phyloP scores from a whole-genome alignment of 2,329 filamentous ascomycete genomes.

The Alternaria sp. region DNA sequence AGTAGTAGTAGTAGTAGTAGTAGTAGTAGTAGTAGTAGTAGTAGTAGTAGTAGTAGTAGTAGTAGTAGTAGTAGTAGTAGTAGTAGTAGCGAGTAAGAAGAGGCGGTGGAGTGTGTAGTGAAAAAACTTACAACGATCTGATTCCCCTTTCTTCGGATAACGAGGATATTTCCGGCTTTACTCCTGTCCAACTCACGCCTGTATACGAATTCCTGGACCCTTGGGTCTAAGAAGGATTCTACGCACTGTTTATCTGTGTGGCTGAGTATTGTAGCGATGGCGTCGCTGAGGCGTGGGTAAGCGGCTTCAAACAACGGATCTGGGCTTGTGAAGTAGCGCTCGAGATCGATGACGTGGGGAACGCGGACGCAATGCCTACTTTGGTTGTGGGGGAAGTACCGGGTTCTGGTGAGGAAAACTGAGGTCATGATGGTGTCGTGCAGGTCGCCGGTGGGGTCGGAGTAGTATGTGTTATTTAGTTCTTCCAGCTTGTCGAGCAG shows the following conservation, averaged over 20 bases:
- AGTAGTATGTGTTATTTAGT: constrained; percentile 16
- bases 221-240: constrained; percentile 22
- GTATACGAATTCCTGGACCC: constrained; percentile 25
- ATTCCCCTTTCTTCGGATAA: constrained; percentile 22
- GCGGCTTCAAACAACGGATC: constrained; percentile 11
- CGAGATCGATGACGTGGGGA: constrained; percentile 18
- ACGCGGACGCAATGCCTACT: neutral
- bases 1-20: neutral
- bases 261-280: constrained; percentile 26
- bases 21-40: neutral
- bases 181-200: constrained; percentile 17
- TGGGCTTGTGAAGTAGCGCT: constrained; percentile 3
- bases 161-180: constrained; percentile 1
- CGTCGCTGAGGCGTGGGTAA: constrained; percentile 26
- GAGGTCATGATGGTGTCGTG: constrained; percentile 16
- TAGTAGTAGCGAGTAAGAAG: neutral
- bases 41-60: neutral
- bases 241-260: constrained; percentile 24
- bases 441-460: constrained; percentile 14
- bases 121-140: constrained; percentile 10
- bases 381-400: neutral
- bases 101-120: neutral
- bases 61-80: neutral
- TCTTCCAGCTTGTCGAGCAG: constrained; percentile 3
- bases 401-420: neutral